Evolutionary conservation across 2,329 filamentous ascomycete genomes (phyloP).

Genomic region (Biscogniauxia mediterranea): DNA sequence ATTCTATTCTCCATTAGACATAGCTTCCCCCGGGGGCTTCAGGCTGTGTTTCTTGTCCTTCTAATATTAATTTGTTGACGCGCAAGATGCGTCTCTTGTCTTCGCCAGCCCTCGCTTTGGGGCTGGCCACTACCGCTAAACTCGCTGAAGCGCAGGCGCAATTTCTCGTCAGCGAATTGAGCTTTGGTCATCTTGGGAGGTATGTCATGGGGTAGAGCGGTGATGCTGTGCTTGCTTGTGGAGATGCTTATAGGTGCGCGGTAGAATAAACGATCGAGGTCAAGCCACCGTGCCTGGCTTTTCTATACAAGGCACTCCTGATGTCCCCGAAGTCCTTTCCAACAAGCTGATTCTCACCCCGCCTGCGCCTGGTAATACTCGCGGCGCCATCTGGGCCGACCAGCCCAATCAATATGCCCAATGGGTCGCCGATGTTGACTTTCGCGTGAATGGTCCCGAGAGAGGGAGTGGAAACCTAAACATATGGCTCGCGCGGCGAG

Average conservation of each 20-base stretch:
- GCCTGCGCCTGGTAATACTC: slow-evolving; percentile 78
- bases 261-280: slow-evolving; percentile 63
- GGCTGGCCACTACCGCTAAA: slow-evolving; percentile 41
- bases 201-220: slow-evolving; percentile 32
- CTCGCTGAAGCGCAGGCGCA: slow-evolving; percentile 57
- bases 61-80: slow-evolving; percentile 7
- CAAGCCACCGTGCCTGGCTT: slow-evolving; percentile 54
- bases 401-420: slow-evolving; percentile 58
- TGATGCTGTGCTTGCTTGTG: slow-evolving; percentile 3
- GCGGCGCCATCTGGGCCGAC: slow-evolving; percentile 80
- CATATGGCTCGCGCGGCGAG: slow-evolving; percentile 82
- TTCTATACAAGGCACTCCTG: slow-evolving; percentile 52
- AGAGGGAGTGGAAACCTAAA: slow-evolving; percentile 86
- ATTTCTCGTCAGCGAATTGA: slow-evolving; percentile 68
- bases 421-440: slow-evolving; percentile 84
- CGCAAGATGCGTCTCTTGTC: slow-evolving; percentile 44
- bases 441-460: slow-evolving; percentile 83
- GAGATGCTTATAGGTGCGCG: slow-evolving; percentile 13
- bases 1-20: neutral
- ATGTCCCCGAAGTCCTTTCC: slow-evolving; percentile 66
- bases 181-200: slow-evolving; percentile 72
- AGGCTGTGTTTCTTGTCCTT: slow-evolving; percentile 4
- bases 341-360: slow-evolving; percentile 93
- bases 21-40: slow-evolving; percentile 7
- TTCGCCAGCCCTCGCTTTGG: slow-evolving; percentile 38